Evolutionary conservation across 805 yeast species (phyloP).

Genomic region (Kazachstania africana): DNA sequence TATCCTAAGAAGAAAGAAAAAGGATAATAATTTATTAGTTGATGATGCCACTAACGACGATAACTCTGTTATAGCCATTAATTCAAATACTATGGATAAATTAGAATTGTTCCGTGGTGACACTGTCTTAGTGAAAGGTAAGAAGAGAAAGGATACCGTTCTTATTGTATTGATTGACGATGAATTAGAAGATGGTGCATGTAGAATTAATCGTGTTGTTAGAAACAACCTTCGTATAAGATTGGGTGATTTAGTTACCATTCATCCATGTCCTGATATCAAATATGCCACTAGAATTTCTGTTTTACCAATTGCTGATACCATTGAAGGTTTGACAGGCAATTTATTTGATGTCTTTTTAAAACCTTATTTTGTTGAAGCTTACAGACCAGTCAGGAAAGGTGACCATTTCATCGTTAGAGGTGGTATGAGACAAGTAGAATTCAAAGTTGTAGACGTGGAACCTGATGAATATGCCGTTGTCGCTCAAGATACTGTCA

Average conservation of each 20-base stretch:
- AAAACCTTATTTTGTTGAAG: slow-evolving; percentile 97
- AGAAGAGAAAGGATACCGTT: slow-evolving; percentile 95
- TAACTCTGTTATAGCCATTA: slow-evolving; percentile 91
- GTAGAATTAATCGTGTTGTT: slow-evolving; percentile 88
- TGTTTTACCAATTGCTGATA: slow-evolving; percentile 93
- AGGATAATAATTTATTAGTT: slow-evolving; percentile 86
- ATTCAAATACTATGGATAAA: slow-evolving; percentile 89
- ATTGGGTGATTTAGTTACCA: slow-evolving; percentile 81
- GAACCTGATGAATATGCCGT: slow-evolving; percentile 96
- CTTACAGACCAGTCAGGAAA: slow-evolving; percentile 95
- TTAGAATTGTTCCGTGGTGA: slow-evolving; percentile 95
- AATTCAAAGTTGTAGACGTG: slow-evolving; percentile 94
- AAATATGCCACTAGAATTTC: slow-evolving; percentile 92
- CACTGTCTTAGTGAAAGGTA: slow-evolving; percentile 93
- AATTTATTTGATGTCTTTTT: slow-evolving; percentile 90
- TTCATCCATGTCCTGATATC: slow-evolving; percentile 96
- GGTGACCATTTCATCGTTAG: slow-evolving; percentile 94
- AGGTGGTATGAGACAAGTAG: slow-evolving; percentile 99
- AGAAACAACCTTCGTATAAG: slow-evolving; percentile 91
- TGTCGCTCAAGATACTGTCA: slow-evolving; percentile 95
- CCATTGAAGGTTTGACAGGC: slow-evolving; percentile 96
- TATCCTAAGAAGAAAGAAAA: slow-evolving; percentile 92
- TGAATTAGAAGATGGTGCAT: slow-evolving; percentile 91
- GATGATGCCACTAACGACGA: slow-evolving; percentile 97
- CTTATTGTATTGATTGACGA: slow-evolving; percentile 92